Conservation (phyloP, 1,139 yeast genomes). For the Suhomyces bolitotheri region DNA sequence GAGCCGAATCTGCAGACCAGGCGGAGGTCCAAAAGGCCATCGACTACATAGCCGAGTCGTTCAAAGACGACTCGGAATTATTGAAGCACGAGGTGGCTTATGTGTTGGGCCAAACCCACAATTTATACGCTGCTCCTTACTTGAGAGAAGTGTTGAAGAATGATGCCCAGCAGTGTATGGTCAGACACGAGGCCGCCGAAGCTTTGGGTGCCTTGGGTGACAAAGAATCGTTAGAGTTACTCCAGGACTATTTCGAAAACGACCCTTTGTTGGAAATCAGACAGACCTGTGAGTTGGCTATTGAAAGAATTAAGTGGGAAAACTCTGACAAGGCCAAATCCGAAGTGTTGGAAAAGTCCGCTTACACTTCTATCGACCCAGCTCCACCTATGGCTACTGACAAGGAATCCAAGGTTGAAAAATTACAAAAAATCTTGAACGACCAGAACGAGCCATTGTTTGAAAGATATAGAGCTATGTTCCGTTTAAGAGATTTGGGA, state of each 20-base stretch:
- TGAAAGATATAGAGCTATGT: slow-evolving; percentile 97
- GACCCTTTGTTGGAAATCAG: slow-evolving; percentile 88
- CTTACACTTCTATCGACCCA: slow-evolving; percentile 89
- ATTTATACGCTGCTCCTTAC: slow-evolving; percentile 71
- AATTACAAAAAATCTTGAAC: slow-evolving; percentile 68
- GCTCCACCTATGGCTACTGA: slow-evolving; percentile 91
- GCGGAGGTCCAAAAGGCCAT: slow-evolving; percentile 63
- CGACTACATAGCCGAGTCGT: slow-evolving; percentile 79
- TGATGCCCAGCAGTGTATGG: slow-evolving; percentile 82
- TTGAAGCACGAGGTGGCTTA: slow-evolving; percentile 98
- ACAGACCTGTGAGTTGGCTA: slow-evolving; percentile 97
- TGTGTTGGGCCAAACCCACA: slow-evolving; percentile 95
- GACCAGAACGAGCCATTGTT: slow-evolving; percentile 79
- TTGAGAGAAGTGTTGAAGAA: slow-evolving; percentile 73
- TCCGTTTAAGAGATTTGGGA: slow-evolving; percentile 92
- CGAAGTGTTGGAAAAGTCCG: slow-evolving; percentile 73
- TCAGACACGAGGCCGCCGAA: slow-evolving; percentile 99
- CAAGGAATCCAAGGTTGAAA: slow-evolving; percentile 55
- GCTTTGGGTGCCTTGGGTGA: slow-evolving; percentile 97
- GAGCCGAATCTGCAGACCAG: slow-evolving; percentile 57
- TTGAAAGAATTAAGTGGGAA: slow-evolving; percentile 93
- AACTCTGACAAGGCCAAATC: slow-evolving; percentile 60
- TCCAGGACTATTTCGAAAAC: slow-evolving; percentile 60
- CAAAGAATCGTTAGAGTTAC: slow-evolving; percentile 64
- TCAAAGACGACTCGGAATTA: slow-evolving; percentile 82